Conservation (phyloP, 1,284 basidiomycete species). For the Sanghuangporus sanghuang region DNA sequence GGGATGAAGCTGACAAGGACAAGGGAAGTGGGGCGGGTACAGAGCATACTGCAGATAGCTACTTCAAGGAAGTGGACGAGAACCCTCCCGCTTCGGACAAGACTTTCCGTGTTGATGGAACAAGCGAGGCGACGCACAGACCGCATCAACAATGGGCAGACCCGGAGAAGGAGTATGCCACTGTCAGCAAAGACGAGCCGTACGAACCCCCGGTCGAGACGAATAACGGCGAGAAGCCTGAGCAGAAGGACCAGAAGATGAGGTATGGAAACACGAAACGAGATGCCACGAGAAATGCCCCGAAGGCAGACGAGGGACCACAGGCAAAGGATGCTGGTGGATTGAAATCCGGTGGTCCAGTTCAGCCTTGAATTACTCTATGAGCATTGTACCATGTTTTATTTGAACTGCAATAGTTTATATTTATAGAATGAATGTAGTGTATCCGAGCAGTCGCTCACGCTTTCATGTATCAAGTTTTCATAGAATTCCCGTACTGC, state of each 20-base stretch:
- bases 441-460: too few relatives aligned
- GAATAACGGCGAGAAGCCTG: slow-evolving; percentile 1
- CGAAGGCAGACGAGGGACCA: slow-evolving; percentile 2
- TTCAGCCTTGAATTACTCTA: neutral
- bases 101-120: slow-evolving; percentile 9
- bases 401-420: too few relatives aligned
- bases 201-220: slow-evolving; percentile 11
- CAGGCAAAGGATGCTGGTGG: slow-evolving; percentile 10
- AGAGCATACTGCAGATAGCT: slow-evolving; percentile 10
- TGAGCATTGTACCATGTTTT: too few relatives aligned
- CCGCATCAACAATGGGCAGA: slow-evolving; percentile 17
- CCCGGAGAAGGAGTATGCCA: slow-evolving; percentile 16
- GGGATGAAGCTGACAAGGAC: neutral
- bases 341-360: neutral
- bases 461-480: too few relatives aligned
- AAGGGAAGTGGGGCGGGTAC: neutral
- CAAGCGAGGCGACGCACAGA: slow-evolving; percentile 7
- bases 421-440: too few relatives aligned
- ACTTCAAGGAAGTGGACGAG: slow-evolving; percentile 16
- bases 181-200: slow-evolving; percentile 15
- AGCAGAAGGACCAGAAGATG: slow-evolving; percentile 14
- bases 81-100: slow-evolving; percentile 10
- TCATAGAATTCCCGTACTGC: too few relatives aligned
- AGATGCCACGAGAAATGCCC: slow-evolving; percentile 1
- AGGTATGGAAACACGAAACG: slow-evolving; percentile 12